Evolutionary conservation across 495 filamentous ascomycete genomes (phyloP).

Genomic region (Viridothelium virens): DNA sequence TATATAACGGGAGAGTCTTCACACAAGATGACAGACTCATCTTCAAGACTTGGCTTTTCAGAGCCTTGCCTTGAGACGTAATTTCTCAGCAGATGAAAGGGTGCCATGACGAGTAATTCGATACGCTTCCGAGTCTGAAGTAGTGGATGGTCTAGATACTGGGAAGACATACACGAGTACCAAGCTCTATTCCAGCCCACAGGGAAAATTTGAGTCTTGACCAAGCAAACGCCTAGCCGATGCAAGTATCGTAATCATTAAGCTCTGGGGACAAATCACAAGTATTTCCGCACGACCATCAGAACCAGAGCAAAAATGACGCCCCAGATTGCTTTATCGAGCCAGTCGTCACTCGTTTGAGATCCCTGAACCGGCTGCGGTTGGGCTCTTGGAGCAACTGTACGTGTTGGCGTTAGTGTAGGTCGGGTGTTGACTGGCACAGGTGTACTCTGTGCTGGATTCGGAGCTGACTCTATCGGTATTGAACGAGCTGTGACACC

Average conservation of each 20-base stretch:
- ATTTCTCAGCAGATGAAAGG: too few relatives aligned
- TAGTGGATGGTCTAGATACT: neutral
- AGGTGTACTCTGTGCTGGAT: neutral
- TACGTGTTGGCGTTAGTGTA: conserved; percentile 15
- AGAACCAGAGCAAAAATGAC: conserved; percentile 45
- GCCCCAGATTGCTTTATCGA: conserved; percentile 53
- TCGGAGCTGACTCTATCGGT: neutral
- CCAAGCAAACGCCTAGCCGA: neutral
- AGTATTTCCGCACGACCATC: conserved; percentile 43
- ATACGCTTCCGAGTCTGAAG: neutral
- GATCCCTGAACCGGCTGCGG: neutral
- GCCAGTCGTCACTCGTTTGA: conserved; percentile 41
- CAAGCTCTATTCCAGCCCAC: neutral
- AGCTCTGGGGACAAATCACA: conserved; percentile 11
- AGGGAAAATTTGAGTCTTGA: neutral
- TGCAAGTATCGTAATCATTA: neutral
- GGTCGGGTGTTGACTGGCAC: conserved; percentile 19
- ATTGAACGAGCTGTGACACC: neutral
- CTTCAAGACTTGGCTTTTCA: too few relatives aligned
- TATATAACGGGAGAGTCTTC: too few relatives aligned
- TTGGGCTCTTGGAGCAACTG: neutral
- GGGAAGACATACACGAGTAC: neutral
- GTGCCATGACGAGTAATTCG: neutral
- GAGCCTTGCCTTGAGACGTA: too few relatives aligned
- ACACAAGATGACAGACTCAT: too few relatives aligned